Evolutionary conservation across 1,284 basidiomycete genomes (phyloP), one percentile per base, ranked within the genome.

Genomic region (Fomitopsis pinicola): DNA sequence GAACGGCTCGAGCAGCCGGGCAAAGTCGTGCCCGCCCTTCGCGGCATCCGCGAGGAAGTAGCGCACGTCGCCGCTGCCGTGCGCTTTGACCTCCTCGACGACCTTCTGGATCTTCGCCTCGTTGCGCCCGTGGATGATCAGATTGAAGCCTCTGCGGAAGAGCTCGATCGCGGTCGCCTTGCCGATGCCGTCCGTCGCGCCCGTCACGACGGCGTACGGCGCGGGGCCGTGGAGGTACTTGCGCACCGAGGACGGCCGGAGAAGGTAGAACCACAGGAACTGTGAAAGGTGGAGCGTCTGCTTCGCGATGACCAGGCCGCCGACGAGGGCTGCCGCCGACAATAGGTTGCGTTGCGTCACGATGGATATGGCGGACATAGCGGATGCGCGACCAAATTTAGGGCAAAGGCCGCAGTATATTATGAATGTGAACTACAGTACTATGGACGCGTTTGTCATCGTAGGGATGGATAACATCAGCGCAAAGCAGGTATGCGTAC

Each of bases 161-260:
- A 74, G 68, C 66, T 73, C 70, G 3, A 59, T 58, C 2, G 71
- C 71, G 7, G 64, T 45, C 2, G 65, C 67, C 57, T 69, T 71
- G 38, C 72, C 72, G 15, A 74, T 74, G 15, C 72, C 72, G 55
- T 74, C 72, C 9, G 71, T 67, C 3, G 72, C 71, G 1, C 71
- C 72, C 0, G 72, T 74, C 28, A 74, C 63, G 55, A 74, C 40
- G 2, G 71, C 72, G 62, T 71, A 73, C 0, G 72, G 63, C 12
- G 63, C 59, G 1, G 57, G 35, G 8, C 70, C 70, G 40, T 72
- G 69, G 8, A 70, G 65, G 60, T 66, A 73, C 15, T 65, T 62
- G 42, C 64, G 60, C 15, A 70, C 58, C 19, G 61, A 59, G 2
- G 67, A 65, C 1, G 72, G 68, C 7, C 68, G 64, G 42, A 71